Base-by-base conservation (phyloP, 306 rosid species). In the Gleditsia sinensis region DNA sequence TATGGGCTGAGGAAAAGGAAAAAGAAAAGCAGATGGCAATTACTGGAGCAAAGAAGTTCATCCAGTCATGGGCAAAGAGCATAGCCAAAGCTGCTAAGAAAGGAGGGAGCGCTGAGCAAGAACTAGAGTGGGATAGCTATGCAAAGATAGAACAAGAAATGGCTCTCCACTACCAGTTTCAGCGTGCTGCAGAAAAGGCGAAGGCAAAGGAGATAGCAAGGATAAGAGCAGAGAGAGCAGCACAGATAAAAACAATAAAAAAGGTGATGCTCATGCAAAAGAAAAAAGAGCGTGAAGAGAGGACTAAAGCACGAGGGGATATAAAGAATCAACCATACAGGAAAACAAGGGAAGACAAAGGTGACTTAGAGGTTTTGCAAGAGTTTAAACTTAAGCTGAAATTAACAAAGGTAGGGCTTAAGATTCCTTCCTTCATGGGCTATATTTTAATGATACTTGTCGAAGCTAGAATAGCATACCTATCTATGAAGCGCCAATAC, bases 111-210 rank as follows among this genome's bases (percentile, higher is more conserved):
- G 89, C 72, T 50, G 84, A 92, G 78, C 48, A 83, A 84, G 90
- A 81, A 74, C 83, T 88, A 51, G 86, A 83, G 10, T 92, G 95
- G 96, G 90, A 87, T 63, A 92, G 97, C 81, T 92, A 84, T 59
- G 79, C 80, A 14, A 90, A 72, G 69, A 87, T 86, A 69, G 74
- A 75, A 60, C 79, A 90, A 76, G 87, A 90, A 79, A 77, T 80
- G 55, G 16, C 82, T 59, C 37, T 61, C 40, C 83, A 53, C 40
- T 76, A 69, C 69, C 77, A 78, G 74, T 84, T 88, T 72, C 87
- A 64, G 68, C 67, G 54, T 66, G 71, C 28, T 69, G 77, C 79
- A 55, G 88, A 85, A 78, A 88, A 84, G 72, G 85, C 65, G 23
- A 91, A 78, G 73, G 84, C 71, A 51, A 92, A 80, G 69, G 91